Percentiles rank a stretch among this genome's conserved stretches.
Evolutionary conservation across 2,329 filamentous ascomycete species (phyloP).

Genomic region (Cadophora malorum): DNA sequence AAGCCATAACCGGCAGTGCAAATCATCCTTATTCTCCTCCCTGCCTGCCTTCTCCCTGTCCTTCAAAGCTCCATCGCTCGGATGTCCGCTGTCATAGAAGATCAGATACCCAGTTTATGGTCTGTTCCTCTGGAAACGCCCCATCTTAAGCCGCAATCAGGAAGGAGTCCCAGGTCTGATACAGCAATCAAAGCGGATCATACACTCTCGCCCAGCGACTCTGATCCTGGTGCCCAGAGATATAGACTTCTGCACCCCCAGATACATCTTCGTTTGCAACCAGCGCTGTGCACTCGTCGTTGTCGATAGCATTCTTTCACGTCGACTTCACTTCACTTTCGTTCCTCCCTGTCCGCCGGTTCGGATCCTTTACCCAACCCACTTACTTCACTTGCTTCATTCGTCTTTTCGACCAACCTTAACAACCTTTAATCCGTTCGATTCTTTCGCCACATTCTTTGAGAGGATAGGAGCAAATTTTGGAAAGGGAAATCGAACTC

Average conservation of each 20-base stretch:
- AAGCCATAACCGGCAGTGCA: slow-evolving; percentile 27
- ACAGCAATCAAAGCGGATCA: slow-evolving; percentile 44
- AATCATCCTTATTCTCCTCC: slow-evolving; percentile 26
- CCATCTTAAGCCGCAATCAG: slow-evolving; percentile 48
- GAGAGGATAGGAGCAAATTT: slow-evolving; percentile 17
- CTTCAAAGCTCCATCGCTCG: slow-evolving; percentile 49
- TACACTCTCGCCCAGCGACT: slow-evolving; percentile 40
- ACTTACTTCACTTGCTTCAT: slow-evolving; percentile 37
- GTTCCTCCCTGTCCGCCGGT: slow-evolving; percentile 53
- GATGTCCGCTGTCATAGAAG: slow-evolving; percentile 61
- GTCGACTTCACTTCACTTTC: slow-evolving; percentile 47
- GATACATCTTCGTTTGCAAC: slow-evolving; percentile 21
- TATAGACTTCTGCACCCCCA: slow-evolving; percentile 47
- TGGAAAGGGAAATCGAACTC: slow-evolving; percentile 20
- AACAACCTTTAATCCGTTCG: slow-evolving; percentile 43
- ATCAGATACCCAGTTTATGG: slow-evolving; percentile 58
- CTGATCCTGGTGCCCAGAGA: slow-evolving; percentile 42
- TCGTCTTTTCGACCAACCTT: slow-evolving; percentile 32
- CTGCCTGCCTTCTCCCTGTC: slow-evolving; percentile 18
- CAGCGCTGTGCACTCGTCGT: slow-evolving; percentile 55
- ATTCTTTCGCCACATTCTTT: slow-evolving; percentile 32
- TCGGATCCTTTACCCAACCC: slow-evolving; percentile 54
- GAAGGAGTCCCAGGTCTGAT: slow-evolving; percentile 49
- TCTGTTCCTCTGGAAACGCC: slow-evolving; percentile 52
- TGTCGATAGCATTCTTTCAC: slow-evolving; percentile 60